A percentile compares a stretch with the other conserved stretches of the same genome.
Evolutionary conservation across 2,329 filamentous ascomycete species (phyloP).

Genomic region (Coniochaeta ligniaria): DNA sequence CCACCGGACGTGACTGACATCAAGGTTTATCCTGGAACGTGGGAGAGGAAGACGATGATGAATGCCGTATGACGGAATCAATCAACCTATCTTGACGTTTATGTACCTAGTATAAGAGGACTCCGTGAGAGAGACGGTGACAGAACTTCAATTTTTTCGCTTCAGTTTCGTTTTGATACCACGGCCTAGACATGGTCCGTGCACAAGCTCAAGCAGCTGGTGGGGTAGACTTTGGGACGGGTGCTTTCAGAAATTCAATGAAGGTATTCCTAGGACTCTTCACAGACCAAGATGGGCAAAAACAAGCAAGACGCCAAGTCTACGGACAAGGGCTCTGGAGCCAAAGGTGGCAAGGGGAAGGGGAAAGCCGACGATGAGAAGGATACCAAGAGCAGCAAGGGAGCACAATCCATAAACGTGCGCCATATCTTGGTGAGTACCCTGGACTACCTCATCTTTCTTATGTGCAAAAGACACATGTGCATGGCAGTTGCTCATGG

Average conservation of each 20-base stretch:
- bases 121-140: background rate
- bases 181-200: background rate
- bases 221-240: too few species aligned
- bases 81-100: too few species aligned
- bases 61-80: background rate
- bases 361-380: conserved; percentile 16
- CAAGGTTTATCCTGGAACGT: background rate
- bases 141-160: background rate
- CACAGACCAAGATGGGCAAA: conserved; percentile 20
- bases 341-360: conserved; percentile 15
- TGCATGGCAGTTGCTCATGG: background rate
- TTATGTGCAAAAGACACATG: background rate
- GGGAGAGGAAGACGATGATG: background rate
- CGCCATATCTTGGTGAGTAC: conserved; percentile 57
- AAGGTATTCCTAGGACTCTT: background rate
- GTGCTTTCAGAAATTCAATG: too few species aligned
- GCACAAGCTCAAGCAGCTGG: background rate
- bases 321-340: conserved; percentile 18
- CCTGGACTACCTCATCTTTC: background rate
- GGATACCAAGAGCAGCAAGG: conserved; percentile 32
- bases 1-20: background rate
- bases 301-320: conserved; percentile 21
- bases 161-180: background rate
- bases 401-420: conserved; percentile 64
- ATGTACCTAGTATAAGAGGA: background rate